Percentiles rank a stretch among this genome's conserved stretches.
Evolutionary conservation across 2,329 filamentous ascomycete genomes (phyloP).

Genomic region (Aspergillus puulaauensis): DNA sequence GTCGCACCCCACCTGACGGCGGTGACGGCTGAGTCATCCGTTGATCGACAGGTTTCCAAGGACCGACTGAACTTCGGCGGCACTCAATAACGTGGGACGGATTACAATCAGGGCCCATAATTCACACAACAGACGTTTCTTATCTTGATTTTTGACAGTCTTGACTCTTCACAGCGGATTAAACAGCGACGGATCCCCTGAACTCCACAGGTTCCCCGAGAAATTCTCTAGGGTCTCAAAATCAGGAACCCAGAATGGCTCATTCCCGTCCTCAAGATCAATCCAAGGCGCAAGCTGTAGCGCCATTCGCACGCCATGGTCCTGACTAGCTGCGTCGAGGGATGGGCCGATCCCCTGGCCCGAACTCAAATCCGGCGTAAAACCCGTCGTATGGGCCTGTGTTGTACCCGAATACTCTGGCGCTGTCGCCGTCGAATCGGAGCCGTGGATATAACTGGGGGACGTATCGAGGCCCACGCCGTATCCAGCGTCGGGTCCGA

Average conservation of each 20-base stretch:
- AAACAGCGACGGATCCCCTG: constrained; percentile 28
- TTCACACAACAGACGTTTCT: too few species aligned
- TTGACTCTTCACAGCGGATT: constrained; percentile 24
- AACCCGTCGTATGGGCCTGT: neutral
- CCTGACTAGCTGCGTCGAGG: constrained; percentile 23
- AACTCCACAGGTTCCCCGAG: constrained; percentile 30
- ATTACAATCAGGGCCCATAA: neutral
- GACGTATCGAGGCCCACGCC: neutral
- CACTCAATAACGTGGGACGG: neutral
- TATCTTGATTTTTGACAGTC: too few species aligned
- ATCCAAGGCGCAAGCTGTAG: constrained; percentile 42
- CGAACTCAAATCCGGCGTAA: constrained; percentile 11
- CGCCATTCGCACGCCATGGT: constrained; percentile 39
- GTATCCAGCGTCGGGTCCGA: constrained; percentile 15
- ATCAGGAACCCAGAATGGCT: constrained; percentile 42
- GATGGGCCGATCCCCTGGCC: neutral
- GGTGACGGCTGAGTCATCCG: neutral
- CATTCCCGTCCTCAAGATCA: constrained; percentile 34
- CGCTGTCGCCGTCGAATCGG: neutral
- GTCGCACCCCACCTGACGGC: neutral
- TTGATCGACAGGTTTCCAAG: neutral
- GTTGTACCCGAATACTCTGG: neutral
- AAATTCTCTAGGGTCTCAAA: constrained; percentile 37
- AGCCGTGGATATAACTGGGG: neutral
- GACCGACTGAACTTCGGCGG: neutral